Evolutionary conservation across 2,329 filamentous ascomycete species (phyloP), one percentile per base, ranked within the genome.

Genomic region (Dactylellina haptotyla): DNA sequence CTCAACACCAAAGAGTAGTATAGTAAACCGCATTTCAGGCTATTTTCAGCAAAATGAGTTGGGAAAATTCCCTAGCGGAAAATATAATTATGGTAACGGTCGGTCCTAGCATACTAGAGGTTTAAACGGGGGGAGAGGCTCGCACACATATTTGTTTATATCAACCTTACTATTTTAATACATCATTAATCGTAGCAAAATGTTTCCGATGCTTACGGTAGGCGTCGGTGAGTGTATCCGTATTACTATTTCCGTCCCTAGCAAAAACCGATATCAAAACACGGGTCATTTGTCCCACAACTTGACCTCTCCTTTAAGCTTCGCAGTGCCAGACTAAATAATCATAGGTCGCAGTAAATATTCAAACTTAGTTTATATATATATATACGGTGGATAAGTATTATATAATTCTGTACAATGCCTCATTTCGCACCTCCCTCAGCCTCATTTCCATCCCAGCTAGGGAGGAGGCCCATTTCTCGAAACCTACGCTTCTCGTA

Each of bases 401-500:
- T 12, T 50, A 6, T 6, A 14, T 34, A 14, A 14, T 6, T 20
- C 45, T 26, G 23, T 28, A 2, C 10, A 26, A 23, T 9, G 45
- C 25, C 2, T 8, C 43, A 43, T n/a, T 16, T 10, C 32, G 34
- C 34, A 20, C 32, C 30, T 9, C 37, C 30, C 4, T 30, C 45
- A 2, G 26, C 23, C 2, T 58, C 32, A 16, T 43, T 41, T 32
- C 34, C 45, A n/a, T 39, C 45, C 59, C 59, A 72, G 26, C 41
- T 61, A 26, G 53, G 59, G 20, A 72, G 26, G 1, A 72, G 20
- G 8, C 67, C 67, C 59, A 72, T 65, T 30, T 72, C 45, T 4
- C 59, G 61, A 43, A 72, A 72, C 37, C 67, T 48, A 18, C 48
- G 45, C 20, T 54, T 61, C 39, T 65, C 67, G 34, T 72, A 72